Base-by-base conservation (phyloP, 345 rosid genomes). In the Acer negundo region DNA sequence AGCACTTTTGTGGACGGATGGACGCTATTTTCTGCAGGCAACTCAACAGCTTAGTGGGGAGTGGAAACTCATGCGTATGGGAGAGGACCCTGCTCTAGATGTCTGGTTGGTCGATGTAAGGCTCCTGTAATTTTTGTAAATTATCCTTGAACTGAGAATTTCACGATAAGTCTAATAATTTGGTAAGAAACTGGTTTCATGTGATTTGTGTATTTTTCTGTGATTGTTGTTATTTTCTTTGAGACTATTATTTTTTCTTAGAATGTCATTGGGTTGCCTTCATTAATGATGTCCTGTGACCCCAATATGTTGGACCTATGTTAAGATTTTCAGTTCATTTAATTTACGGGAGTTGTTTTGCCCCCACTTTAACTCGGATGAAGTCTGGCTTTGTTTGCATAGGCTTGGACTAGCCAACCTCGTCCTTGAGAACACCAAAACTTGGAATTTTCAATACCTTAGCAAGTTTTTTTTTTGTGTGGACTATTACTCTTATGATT, bases 1-100 rank as follows among this genome's bases (percentile, higher is more conserved):
- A 66, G 99, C 98, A 2, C 86, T 87, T 51, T 72, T 94, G 23
- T 96, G 98, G 99, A 96, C 99, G 6, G 98, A 96, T 77, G 99
- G 97, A 2, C 86, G 99, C 3, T 96, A 96, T 83, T 96, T 92
- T 79, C 79, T 94, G 85, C 99, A 96, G 89, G 98, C 99, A 72
- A 70, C 75, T 2, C 87, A 94, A 70, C 75, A 96, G 83, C 99
- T 96, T 68, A 91, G 92, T 62, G 83, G 86, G 55, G 88, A 91
- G 35, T 96, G 99, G 98, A 86, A 80, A 56, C 89, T 96, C 15
- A 96, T 96, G 99, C 97, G 99, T 40, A 85, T 92, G 42, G 97
- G 94, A 77, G 99, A 94, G 87, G 99, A 92, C 73, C 95, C 95
- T 75, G 74, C 90, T 65, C 85, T 94, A 13, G 97, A 94, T 62